Conservation (phyloP, 2,329 filamentous ascomycete genomes). For the Seiridium unicorne region DNA sequence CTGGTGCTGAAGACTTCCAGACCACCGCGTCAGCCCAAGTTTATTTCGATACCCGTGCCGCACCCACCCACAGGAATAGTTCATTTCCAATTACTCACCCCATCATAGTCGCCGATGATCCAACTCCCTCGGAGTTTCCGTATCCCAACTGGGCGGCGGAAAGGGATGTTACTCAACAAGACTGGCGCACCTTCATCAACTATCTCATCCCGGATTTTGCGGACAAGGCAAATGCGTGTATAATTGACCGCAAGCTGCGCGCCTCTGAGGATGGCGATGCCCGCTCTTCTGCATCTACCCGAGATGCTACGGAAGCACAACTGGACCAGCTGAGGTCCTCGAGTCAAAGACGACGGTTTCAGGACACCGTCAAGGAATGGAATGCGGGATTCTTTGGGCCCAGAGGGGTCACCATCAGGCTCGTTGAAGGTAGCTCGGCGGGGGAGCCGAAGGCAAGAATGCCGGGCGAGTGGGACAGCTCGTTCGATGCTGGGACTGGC, state of each 20-base stretch:
- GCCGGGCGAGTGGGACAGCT: slow-evolving; percentile 30
- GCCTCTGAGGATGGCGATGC: slow-evolving; percentile 31
- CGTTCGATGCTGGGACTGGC: background rate
- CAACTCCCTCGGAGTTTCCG: slow-evolving; percentile 42
- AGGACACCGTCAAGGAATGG: slow-evolving; percentile 50
- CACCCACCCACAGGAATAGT: slow-evolving; percentile 14
- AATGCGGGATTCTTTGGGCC: slow-evolving; percentile 56
- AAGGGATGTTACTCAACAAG: slow-evolving; percentile 47
- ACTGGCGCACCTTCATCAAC: slow-evolving; percentile 61
- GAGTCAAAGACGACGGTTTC: slow-evolving; percentile 26
- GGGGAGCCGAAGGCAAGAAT: slow-evolving; percentile 12
- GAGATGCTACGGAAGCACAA: slow-evolving; percentile 39
- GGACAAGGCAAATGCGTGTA: slow-evolving; percentile 39
- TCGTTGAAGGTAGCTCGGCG: slow-evolving; percentile 16
- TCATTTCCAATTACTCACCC: slow-evolving; percentile 25
- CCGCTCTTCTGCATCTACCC: slow-evolving; percentile 21
- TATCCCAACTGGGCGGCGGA: slow-evolving; percentile 35
- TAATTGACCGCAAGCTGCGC: slow-evolving; percentile 48
- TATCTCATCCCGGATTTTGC: slow-evolving; percentile 51
- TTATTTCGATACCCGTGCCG: slow-evolving; percentile 47
- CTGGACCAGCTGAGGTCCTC: slow-evolving; percentile 32
- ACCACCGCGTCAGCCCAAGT: slow-evolving; percentile 32
- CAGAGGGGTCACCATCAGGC: slow-evolving; percentile 42
- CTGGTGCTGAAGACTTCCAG: slow-evolving; percentile 23
- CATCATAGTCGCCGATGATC: slow-evolving; percentile 31